Evolutionary conservation across 2,329 filamentous ascomycete species (phyloP).

Genomic region (Parascedosporium putredinis): DNA sequence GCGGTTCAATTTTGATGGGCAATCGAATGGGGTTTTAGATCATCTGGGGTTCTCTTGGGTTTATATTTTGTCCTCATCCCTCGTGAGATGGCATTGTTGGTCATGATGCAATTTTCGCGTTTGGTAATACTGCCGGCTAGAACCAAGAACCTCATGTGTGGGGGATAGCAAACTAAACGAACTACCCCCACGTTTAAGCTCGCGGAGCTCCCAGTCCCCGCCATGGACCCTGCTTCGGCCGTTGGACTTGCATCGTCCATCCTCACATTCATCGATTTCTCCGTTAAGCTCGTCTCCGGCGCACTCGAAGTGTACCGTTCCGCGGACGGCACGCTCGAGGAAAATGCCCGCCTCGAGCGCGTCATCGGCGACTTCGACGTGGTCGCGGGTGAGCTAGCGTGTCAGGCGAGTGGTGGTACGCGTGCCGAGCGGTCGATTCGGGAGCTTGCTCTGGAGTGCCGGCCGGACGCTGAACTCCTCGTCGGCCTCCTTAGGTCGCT

Average conservation of each 20-base stretch:
- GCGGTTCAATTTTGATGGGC: too few relatives aligned
- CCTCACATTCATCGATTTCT: conserved; percentile 4
- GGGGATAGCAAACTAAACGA: too few relatives aligned
- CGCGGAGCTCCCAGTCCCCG: not conserved
- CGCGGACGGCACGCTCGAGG: not conserved
- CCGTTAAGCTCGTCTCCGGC: not conserved
- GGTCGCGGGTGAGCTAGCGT: not conserved
- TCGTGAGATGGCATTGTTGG: too few relatives aligned
- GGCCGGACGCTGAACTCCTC: not conserved
- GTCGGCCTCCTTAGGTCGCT: not conserved
- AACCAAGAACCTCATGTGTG: too few relatives aligned
- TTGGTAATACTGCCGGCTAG: too few relatives aligned
- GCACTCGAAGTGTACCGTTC: conserved; percentile 2
- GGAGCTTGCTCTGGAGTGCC: not conserved
- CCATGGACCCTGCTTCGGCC: not conserved
- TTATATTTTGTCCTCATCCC: too few relatives aligned
- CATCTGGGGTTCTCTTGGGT: too few relatives aligned
- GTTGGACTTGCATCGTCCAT: not conserved
- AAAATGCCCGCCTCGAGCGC: not conserved
- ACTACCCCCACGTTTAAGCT: too few relatives aligned
- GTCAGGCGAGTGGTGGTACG: not conserved
- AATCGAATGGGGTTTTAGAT: too few relatives aligned
- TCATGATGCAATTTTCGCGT: too few relatives aligned
- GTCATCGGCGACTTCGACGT: not conserved
- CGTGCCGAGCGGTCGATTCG: not conserved